phyloP scores from a whole-genome alignment of 345 rosid genomes.

The Eucalyptus polyanthemos region DNA sequence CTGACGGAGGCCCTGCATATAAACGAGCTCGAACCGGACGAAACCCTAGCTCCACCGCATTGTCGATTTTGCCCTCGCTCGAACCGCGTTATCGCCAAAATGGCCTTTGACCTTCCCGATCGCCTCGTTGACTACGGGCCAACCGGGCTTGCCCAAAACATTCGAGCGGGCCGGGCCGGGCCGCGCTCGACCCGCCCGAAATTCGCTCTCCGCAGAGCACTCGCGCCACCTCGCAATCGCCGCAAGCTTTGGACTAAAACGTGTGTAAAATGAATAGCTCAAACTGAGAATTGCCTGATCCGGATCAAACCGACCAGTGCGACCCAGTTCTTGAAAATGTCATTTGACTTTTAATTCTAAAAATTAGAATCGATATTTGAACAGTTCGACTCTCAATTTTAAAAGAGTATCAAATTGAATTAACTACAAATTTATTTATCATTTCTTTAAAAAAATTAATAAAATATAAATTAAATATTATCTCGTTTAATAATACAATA shows the following conservation, averaged over 20 bases:
- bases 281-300: too few relatives aligned
- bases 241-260: not conserved
- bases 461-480: too few relatives aligned
- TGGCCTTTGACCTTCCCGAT: not conserved
- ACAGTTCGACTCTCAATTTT: accelerated
- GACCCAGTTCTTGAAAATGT: too few relatives aligned
- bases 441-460: too few relatives aligned
- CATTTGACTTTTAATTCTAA: too few relatives aligned
- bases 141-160: not conserved
- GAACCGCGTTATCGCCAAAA: not conserved
- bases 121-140: not conserved
- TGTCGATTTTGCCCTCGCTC: not conserved
- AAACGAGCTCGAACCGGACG: not conserved
- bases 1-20: not conserved
- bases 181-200: not conserved
- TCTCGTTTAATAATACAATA: too few relatives aligned
- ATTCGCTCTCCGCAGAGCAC: not conserved
- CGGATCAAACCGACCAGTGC: too few relatives aligned
- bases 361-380: accelerated
- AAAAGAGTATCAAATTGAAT: too few relatives aligned
- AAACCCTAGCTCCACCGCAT: not conserved
- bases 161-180: not conserved
- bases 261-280: too few relatives aligned
- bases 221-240: not conserved
- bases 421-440: too few relatives aligned